Evolutionary conservation across 208 protist species (phyloP), one percentile per base, ranked within the genome.

Genomic region (Trypanosoma boissoni): DNA sequence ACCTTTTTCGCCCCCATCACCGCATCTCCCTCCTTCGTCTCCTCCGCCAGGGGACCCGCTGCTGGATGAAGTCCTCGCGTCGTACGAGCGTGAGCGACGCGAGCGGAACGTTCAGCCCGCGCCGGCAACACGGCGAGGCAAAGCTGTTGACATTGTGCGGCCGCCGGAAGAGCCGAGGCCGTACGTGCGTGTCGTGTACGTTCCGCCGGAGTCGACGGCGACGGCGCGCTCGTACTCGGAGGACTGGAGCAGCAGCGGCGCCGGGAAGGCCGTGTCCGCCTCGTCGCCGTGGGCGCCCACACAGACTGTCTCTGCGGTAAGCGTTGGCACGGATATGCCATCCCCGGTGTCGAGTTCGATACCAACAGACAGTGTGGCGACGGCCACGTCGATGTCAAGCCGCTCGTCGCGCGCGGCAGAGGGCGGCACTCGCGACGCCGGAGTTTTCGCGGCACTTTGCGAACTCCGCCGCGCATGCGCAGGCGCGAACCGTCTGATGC

Each of bases 181-280:
- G n/a, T 86, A 90, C 53, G 9, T 41, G 0, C 69, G 73, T 28
- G 56, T 84, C 3, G 68, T 68, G 45, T 86, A 82, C 53, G 72
- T 84, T 1, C 58, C 60, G 18, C 26, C 14, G 55, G 36, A 39
- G 31, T n/a, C n/a, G n/a, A n/a, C 27, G n/a, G 10, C 45, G 18
- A 52, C 52, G 26, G 37, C 32, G 0, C 27, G 24, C 16, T 61
- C 52, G 2, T 73, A 73, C 34, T 48, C 58, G 31, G 39, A 64
- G 5, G 53, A 62, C 37, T 64, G 68, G 20, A 24, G 55, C 8
- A 55, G 46, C 24, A 46, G 26, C 46, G 58, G 58, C 37, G 58
- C 48, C 9, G n/a, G n/a, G n/a, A n/a, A n/a, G n/a, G n/a, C n/a
- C n/a, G n/a, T n/a, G n/a, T n/a, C n/a, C n/a, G 53, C 58, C 28